Conservation (phyloP, 495 filamentous ascomycete genomes). For the Ascodesmis nigricans region DNA sequence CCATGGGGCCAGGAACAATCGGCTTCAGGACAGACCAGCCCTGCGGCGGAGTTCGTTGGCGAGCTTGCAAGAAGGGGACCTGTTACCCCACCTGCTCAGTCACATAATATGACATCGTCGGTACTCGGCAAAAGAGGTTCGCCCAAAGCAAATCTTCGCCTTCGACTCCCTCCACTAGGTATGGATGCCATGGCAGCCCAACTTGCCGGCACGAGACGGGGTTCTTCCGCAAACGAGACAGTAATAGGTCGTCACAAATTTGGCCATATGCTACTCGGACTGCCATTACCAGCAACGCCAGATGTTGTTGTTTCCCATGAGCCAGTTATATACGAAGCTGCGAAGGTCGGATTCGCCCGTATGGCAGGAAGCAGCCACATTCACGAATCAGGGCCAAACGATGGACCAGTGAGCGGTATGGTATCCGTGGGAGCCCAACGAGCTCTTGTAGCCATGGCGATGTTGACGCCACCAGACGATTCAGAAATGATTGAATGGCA, state of each 20-base stretch:
- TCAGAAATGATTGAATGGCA: conserved; percentile 21
- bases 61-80: conserved; percentile 2
- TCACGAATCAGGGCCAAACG: conserved; percentile 6
- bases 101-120: not conserved
- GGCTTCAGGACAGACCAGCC: conserved; percentile 2
- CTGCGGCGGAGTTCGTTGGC: conserved; percentile 3
- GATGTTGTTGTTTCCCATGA: conserved; percentile 15
- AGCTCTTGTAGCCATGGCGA: conserved; percentile 16
- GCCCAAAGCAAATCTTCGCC: conserved; percentile 14
- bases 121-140: conserved; percentile 6
- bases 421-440: conserved; percentile 8
- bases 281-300: conserved; percentile 19
- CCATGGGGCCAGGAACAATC: conserved; percentile 2
- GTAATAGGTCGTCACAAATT: not conserved
- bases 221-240: not conserved
- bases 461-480: conserved; percentile 22
- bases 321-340: conserved; percentile 16
- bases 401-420: conserved; percentile 8
- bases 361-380: conserved; percentile 11
- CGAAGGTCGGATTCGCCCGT: too few relatives aligned
- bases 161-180: conserved; percentile 17
- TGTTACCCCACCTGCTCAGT: conserved; percentile 4
- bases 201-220: conserved; percentile 6
- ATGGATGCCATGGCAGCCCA: conserved; percentile 9
- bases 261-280: conserved; percentile 13